phyloP scores from a whole-genome alignment of 495 filamentous ascomycete species.

The Barbatosphaeria neglecta region DNA sequence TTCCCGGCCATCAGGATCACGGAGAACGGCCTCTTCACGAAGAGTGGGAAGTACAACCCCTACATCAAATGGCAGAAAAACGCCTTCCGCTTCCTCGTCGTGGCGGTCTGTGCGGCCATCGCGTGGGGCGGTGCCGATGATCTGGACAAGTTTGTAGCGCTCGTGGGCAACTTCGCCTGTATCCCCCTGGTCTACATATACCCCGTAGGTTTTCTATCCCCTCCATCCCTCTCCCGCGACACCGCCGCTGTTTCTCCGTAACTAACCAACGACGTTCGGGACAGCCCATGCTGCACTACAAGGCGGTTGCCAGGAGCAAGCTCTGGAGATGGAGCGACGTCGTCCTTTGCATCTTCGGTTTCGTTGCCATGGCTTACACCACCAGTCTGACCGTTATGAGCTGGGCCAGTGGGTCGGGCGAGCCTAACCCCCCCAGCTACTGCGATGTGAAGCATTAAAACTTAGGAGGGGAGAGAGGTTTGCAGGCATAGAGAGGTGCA shows the following conservation, averaged over 20 bases:
- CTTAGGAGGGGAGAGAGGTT: neutral
- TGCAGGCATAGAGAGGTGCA: neutral
- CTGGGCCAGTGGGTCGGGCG: conserved; percentile 48
- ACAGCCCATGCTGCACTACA: conserved; percentile 80
- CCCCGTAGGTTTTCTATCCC: conserved; percentile 50
- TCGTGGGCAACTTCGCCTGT: conserved; percentile 95
- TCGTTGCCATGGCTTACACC: conserved; percentile 80
- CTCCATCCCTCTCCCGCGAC: neutral
- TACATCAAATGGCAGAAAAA: conserved; percentile 99
- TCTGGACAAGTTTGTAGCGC: conserved; percentile 90
- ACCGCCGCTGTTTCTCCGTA: neutral
- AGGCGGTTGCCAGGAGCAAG: conserved; percentile 55
- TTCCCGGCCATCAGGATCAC: conserved; percentile 89
- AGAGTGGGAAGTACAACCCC: conserved; percentile 89
- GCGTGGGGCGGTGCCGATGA: conserved; percentile 88
- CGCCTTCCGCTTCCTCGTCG: conserved; percentile 81
- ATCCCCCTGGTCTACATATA: conserved; percentile 97
- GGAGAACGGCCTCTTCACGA: conserved; percentile 49
- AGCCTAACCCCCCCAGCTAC: conserved; percentile 31
- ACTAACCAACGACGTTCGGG: conserved; percentile 8
- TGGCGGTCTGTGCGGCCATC: conserved; percentile 71
- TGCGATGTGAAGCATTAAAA: conserved; percentile 25
- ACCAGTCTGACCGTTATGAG: conserved; percentile 71
- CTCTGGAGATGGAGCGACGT: conserved; percentile 60
- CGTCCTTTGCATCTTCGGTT: conserved; percentile 64